Percentiles rank a stretch among this genome's conserved stretches.
Evolutionary conservation across 2,329 filamentous ascomycete species (phyloP).

Genomic region (Alternaria alternata): DNA sequence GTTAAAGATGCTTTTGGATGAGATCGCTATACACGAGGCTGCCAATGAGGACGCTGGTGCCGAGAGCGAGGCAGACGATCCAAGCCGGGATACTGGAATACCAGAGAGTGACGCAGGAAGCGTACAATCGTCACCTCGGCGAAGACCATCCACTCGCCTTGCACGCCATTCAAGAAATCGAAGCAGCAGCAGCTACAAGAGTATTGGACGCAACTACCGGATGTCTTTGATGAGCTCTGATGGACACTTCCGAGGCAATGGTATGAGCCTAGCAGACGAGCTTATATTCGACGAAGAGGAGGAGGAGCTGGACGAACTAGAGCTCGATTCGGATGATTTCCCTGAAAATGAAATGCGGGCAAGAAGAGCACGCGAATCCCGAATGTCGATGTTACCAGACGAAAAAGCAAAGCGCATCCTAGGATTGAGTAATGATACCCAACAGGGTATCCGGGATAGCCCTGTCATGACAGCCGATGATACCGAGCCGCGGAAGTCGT

Average conservation of each 20-base stretch:
- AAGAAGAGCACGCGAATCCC: constrained; percentile 51
- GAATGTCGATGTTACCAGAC: constrained; percentile 53
- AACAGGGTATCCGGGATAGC: constrained; percentile 34
- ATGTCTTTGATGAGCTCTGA: constrained; percentile 71
- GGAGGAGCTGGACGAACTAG: constrained; percentile 56
- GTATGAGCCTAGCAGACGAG: constrained; percentile 87
- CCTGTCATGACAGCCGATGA: constrained; percentile 28
- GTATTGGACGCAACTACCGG: constrained; percentile 66
- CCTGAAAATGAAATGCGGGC: constrained; percentile 53
- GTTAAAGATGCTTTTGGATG: constrained; percentile 83
- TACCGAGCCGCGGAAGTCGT: constrained; percentile 33
- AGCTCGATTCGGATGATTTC: constrained; percentile 74
- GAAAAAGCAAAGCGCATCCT: constrained; percentile 58
- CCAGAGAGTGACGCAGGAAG: constrained; percentile 74
- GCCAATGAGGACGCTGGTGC: constrained; percentile 45
- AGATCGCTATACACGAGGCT: constrained; percentile 76
- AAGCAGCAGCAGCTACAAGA: constrained; percentile 61
- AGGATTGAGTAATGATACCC: constrained; percentile 48
- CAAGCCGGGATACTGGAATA: constrained; percentile 65
- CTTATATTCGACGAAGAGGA: constrained; percentile 86
- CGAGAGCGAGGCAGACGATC: constrained; percentile 69
- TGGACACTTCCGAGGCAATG: constrained; percentile 66
- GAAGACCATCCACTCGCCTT: constrained; percentile 58
- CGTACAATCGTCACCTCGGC: constrained; percentile 65
- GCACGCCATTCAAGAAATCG: constrained; percentile 66